Conservation (phyloP, 768 basidiomycete species). For the Russula dissimulans region DNA sequence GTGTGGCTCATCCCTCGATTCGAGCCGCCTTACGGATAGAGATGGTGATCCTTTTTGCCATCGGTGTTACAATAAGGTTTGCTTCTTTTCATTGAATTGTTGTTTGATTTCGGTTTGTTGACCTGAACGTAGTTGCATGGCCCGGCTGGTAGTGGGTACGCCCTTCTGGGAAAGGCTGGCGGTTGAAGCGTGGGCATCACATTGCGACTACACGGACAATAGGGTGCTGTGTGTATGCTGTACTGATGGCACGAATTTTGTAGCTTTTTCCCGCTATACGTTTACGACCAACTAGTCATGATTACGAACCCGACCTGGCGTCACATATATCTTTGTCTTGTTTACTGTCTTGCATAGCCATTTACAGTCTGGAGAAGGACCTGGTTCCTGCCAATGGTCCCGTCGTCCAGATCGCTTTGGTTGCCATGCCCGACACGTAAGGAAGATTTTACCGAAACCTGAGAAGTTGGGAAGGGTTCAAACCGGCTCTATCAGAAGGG, state of each 20-base stretch:
- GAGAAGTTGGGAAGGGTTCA: too few species aligned
- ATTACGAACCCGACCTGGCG: slow-evolving; percentile 4
- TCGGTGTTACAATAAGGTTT: slow-evolving; percentile 63
- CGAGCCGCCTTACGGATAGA: slow-evolving; percentile 63
- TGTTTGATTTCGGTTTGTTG: neutral
- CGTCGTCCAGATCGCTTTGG: neutral
- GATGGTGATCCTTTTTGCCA: slow-evolving; percentile 64
- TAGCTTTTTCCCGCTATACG: neutral
- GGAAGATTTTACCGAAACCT: neutral
- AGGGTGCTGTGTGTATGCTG: slow-evolving; percentile 11
- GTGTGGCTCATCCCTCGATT: slow-evolving; percentile 62
- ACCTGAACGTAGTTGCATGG: slow-evolving; percentile 46
- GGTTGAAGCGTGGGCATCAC: slow-evolving; percentile 24
- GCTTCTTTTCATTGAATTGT: neutral
- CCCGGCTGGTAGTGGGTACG: slow-evolving; percentile 67
- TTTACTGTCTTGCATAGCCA: neutral
- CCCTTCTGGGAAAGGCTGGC: slow-evolving; percentile 48
- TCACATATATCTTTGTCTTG: neutral
- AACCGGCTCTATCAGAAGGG: too few species aligned
- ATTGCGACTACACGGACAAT: neutral
- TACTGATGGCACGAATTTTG: neutral
- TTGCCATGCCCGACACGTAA: too few species aligned
- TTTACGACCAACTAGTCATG: neutral
- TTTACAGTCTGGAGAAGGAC: neutral
- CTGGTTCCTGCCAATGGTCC: neutral